Conservation (phyloP, 2,329 filamentous ascomycete genomes). For the Phyllachora maydis region DNA sequence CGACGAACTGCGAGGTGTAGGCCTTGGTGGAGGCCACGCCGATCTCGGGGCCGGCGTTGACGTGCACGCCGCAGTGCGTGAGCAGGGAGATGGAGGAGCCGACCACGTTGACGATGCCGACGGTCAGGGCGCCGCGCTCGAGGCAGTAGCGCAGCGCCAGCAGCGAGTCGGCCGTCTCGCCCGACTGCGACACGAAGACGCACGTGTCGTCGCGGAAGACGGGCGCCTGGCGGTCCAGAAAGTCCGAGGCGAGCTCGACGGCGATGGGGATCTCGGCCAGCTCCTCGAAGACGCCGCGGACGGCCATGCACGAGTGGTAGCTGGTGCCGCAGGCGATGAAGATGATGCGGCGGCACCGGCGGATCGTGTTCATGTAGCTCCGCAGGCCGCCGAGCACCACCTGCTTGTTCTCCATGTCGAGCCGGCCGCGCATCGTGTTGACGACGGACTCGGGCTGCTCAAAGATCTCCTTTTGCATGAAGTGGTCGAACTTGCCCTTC, state of each 20-base stretch:
- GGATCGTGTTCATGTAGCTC: constrained; percentile 91
- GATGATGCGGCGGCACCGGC: constrained; percentile 89
- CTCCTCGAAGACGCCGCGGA: constrained; percentile 94
- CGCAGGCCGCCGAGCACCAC: constrained; percentile 90
- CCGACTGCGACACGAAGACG: constrained; percentile 96
- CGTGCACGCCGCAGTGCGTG: constrained; percentile 98
- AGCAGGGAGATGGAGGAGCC: constrained; percentile 96
- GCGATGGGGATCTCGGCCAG: constrained; percentile 94
- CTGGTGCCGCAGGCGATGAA: constrained; percentile 98
- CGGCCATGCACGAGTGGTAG: constrained; percentile 98
- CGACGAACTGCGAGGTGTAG: constrained; percentile 97
- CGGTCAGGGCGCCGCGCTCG: constrained; percentile 89
- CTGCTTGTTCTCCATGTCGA: constrained; percentile 82
- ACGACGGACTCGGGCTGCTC: constrained; percentile 98
- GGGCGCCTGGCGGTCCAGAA: constrained; percentile 87
- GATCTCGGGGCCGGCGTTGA: constrained; percentile 96
- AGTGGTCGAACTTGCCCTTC: constrained; percentile 99
- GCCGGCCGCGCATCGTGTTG: constrained; percentile 98
- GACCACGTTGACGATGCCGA: constrained; percentile 96
- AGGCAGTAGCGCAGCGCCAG: constrained; percentile 96
- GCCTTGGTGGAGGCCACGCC: constrained; percentile 98
- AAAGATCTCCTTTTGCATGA: constrained; percentile 99
- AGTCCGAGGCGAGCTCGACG: constrained; percentile 93
- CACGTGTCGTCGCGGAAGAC: constrained; percentile 99
- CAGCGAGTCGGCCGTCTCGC: constrained; percentile 93